Percentiles rank a stretch among this genome's conserved stretches.
Evolutionary conservation across 192 early-diverging fungal genomes (phyloP).

Genomic region (Allomyces macrogynus): DNA sequence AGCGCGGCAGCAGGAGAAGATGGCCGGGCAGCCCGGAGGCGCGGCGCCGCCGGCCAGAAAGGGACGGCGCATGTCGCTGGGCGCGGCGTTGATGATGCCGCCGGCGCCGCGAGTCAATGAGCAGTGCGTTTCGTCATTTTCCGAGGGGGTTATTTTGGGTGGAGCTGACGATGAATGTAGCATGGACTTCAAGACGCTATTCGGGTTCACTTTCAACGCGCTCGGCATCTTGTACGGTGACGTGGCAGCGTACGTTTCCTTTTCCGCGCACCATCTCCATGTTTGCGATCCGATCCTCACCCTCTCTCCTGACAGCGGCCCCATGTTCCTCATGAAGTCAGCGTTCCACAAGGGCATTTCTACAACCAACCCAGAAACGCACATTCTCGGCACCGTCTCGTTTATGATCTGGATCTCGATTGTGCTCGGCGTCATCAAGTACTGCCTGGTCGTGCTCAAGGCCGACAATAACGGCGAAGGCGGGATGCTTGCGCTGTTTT

Average conservation of each 20-base stretch:
- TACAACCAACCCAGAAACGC: background rate
- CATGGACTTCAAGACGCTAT: background rate
- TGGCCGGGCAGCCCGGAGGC: too few species aligned
- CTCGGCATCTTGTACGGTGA: background rate
- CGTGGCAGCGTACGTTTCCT: background rate
- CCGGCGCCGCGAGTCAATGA: background rate
- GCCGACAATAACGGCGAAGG: background rate
- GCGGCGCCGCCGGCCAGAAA: too few species aligned
- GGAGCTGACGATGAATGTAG: too few species aligned
- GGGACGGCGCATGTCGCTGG: background rate
- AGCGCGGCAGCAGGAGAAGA: too few species aligned
- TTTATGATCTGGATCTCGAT: constrained; percentile 1
- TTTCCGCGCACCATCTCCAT: background rate
- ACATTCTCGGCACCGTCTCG: background rate
- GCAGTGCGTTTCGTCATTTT: background rate
- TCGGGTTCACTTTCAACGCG: background rate
- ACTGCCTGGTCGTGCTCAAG: background rate
- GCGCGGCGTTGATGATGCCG: background rate
- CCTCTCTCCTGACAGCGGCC: background rate
- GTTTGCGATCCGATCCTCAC: too few species aligned
- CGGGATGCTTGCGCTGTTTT: background rate
- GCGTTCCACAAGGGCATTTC: background rate
- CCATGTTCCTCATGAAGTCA: background rate
- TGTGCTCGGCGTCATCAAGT: background rate
- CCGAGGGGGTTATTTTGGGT: too few species aligned